Percentiles rank a stretch among this genome's conserved stretches.
phyloP scores from a whole-genome alignment of 805 yeast species.

The Zygosaccharomyces kombuchaensis region DNA sequence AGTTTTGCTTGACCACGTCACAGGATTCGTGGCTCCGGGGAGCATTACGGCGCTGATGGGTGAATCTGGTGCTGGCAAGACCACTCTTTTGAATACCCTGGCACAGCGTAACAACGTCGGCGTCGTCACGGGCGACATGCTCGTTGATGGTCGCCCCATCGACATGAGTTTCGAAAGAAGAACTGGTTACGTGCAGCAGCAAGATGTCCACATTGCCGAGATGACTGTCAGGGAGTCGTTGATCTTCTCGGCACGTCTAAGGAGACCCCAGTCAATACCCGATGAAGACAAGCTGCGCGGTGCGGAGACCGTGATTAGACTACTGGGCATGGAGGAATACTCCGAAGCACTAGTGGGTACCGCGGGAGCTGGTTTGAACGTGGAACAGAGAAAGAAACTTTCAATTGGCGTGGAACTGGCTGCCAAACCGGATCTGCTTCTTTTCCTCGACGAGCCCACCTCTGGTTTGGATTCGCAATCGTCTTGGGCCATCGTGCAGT shows the following conservation, averaged over 20 bases:
- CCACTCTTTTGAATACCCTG: constrained; percentile 50
- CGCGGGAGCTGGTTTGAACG: constrained; percentile 41
- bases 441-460: constrained; percentile 50
- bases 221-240: constrained; percentile 37
- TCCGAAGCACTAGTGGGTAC: constrained; percentile 51
- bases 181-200: constrained; percentile 56
- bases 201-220: constrained; percentile 46
- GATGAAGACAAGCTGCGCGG: constrained; percentile 41
- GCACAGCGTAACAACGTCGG: constrained; percentile 49
- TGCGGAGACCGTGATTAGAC: constrained; percentile 47
- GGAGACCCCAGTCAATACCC: constrained; percentile 44
- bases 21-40: constrained; percentile 49
- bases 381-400: constrained; percentile 41
- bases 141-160: constrained; percentile 48
- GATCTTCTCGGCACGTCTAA: constrained; percentile 45
- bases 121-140: constrained; percentile 51
- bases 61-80: constrained; percentile 63
- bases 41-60: constrained; percentile 61
- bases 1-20: constrained; percentile 48
- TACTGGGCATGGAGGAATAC: constrained; percentile 50
- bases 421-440: constrained; percentile 43
- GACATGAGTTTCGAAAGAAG: constrained; percentile 50
- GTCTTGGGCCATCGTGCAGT: constrained; percentile 47
- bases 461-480: constrained; percentile 50
- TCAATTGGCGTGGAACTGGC: constrained; percentile 47